phyloP scores from a whole-genome alignment of 164 flowering plant genomes.

The Vitis rotundifolia region DNA sequence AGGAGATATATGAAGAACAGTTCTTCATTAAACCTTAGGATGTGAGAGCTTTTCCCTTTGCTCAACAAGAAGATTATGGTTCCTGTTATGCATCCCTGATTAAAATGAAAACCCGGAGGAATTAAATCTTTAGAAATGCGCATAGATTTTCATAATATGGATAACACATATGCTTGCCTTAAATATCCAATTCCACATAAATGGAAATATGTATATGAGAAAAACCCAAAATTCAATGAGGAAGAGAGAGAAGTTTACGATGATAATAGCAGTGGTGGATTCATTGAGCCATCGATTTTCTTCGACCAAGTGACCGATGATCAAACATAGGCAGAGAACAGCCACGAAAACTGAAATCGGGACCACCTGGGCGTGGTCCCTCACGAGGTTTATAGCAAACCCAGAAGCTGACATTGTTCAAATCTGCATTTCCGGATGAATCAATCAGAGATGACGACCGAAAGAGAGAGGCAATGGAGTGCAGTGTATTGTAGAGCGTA shows the following conservation, averaged over 20 bases:
- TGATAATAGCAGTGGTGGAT: slow-evolving; percentile 60
- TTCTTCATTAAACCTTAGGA: slow-evolving; percentile 70
- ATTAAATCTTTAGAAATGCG: background rate
- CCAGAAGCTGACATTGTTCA: background rate
- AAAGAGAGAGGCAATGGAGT: no score
- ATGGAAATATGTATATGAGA: background rate
- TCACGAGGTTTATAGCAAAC: slow-evolving; percentile 6
- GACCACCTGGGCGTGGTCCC: slow-evolving; percentile 45
- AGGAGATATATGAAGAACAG: slow-evolving; percentile 91
- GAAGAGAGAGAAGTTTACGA: slow-evolving; percentile 30
- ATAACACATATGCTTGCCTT: no score
- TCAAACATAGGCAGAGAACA: slow-evolving; percentile 54
- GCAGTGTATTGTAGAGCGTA: no score
- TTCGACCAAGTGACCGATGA: slow-evolving; percentile 67
- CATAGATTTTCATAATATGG: background rate
- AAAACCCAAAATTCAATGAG: background rate
- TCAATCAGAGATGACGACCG: no score
- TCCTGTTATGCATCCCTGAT: slow-evolving; percentile 65
- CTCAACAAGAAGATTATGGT: slow-evolving; percentile 51
- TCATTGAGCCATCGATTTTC: slow-evolving; percentile 78
- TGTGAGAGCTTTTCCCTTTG: slow-evolving; percentile 77
- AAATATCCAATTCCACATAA: no score
- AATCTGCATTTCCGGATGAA: slow-evolving; percentile 1
- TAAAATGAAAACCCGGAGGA: background rate
- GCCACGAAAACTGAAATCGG: slow-evolving; percentile 61